A percentile compares a stretch with the other conserved stretches of the same genome.
Evolutionary conservation across 805 yeast species (phyloP).

Genomic region (Wickerhamomyces strasburgensis): DNA sequence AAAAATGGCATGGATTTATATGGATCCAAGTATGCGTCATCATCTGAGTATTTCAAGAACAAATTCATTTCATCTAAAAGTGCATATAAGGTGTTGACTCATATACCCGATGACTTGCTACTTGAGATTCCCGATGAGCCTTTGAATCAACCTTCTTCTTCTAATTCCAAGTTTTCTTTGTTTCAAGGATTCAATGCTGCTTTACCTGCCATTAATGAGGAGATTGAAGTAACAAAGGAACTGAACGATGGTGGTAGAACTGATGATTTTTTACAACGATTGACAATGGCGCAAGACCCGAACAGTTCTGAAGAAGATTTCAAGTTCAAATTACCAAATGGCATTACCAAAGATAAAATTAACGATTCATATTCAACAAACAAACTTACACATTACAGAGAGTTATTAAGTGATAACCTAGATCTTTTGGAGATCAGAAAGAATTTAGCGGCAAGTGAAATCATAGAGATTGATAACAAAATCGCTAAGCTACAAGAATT

Average conservation of each 20-base stretch:
- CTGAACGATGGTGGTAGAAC: conserved; percentile 15
- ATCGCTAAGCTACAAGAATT: conserved; percentile 45
- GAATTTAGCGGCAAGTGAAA: conserved; percentile 58
- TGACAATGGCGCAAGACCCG: conserved; percentile 21
- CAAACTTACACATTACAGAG: conserved; percentile 33
- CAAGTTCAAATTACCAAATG: conserved; percentile 31
- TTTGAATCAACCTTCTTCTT: conserved; percentile 18
- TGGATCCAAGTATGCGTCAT: conserved; percentile 26
- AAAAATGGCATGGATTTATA: conserved; percentile 24
- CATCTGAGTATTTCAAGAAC: conserved; percentile 36
- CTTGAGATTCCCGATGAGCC: conserved; percentile 41
- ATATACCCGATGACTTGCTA: conserved; percentile 59
- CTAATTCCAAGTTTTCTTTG: conserved; percentile 43
- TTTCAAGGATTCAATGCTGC: conserved; percentile 69
- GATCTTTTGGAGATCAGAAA: conserved; percentile 59
- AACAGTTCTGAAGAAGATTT: conserved; percentile 14
- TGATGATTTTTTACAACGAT: conserved; percentile 14
- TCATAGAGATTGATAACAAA: conserved; percentile 56
- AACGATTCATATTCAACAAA: conserved; percentile 37
- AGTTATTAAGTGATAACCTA: conserved; percentile 39
- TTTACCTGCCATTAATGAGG: conserved; percentile 45
- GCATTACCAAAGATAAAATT: conserved; percentile 38
- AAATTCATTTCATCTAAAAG: conserved; percentile 32
- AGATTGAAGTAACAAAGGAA: conserved; percentile 27
- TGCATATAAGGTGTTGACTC: conserved; percentile 43